Percentiles rank a stretch among this genome's conserved stretches.
Conservation (phyloP, 305 asterid genomes). For the Fraxinus nigra region DNA sequence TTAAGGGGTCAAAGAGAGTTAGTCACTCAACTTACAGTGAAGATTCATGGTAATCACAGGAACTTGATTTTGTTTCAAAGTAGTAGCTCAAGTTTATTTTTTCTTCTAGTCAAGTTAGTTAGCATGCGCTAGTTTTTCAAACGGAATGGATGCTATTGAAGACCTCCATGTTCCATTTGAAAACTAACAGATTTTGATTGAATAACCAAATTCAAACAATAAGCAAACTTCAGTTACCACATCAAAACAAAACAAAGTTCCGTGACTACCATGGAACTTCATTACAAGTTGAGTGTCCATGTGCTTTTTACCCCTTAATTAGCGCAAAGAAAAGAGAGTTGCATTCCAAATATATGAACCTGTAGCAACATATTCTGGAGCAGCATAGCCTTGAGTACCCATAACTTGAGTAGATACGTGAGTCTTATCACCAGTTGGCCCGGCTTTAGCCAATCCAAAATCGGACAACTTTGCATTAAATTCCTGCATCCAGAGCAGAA, state of each 20-base stretch:
- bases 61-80: neutral
- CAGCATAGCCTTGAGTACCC: constrained; percentile 96
- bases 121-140: neutral
- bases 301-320: neutral
- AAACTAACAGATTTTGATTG: neutral
- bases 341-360: constrained; percentile 35
- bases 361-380: constrained; percentile 95
- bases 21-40: neutral
- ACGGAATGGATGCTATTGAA: neutral
- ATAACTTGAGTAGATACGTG: constrained; percentile 91
- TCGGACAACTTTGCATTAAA: constrained; percentile 87
- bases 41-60: neutral
- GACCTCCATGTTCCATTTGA: neutral
- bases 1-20: neutral
- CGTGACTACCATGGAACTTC: neutral
- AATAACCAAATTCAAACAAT: neutral
- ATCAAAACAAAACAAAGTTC: neutral
- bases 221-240: neutral
- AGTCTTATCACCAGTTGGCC: constrained; percentile 92
- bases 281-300: neutral
- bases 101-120: too few species aligned
- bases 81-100: neutral
- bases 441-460: constrained; percentile 92
- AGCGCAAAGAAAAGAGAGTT: neutral
- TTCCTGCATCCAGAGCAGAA: constrained; percentile 48